Base-by-base conservation (phyloP, 2,329 filamentous ascomycete genomes). In the Bipolaris victoriae region DNA sequence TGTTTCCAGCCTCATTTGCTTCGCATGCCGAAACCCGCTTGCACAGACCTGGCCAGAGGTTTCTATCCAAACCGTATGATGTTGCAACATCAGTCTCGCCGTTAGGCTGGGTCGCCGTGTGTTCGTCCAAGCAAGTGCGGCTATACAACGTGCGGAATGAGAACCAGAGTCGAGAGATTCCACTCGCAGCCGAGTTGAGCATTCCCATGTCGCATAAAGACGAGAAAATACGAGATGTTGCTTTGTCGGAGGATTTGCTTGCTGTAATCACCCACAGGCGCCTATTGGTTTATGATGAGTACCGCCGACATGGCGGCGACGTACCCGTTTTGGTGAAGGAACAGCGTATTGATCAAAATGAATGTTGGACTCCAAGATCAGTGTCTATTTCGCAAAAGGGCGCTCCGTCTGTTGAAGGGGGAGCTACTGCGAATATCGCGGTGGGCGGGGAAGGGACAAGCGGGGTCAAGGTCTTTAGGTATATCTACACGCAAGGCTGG, bases 381-480 rank as follows among this genome's bases (percentile, higher is more conserved):
- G 55, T 69, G 15, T 40, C 58, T 15, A 60, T 68, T 11, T 48
- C 54, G 24, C 65, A 67, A 55, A 43, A 35, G 40, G 46, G 49
- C n/a, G 43, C 49, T 15, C 49, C 56, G 5, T 52, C 48, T 22
- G 13, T 24, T 18, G 45, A 49, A 33, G 33, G 36, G 18, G 58
- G 39, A 7, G 53, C 58, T n/a, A 50, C 36, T 15, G 65, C 63
- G 6, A 64, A 55, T 36, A 55, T 69, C 35, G 63, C 60, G 2
- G 62, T 69, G 3, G 66, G 66, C 1, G 65, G 66, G 11, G 57
- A 66, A 50, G 63, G 66, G 16, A 35, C 56, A n/a, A 66, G 60
- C 18, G 64, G 60, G 6, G 62, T 67, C 22, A 69, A 63, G 43
- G 20, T 69, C 5, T 69, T 57, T 49, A 52, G 43, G 16, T 66